phyloP scores from a whole-genome alignment of 768 basidiomycete species.

The Lactarius vividus region DNA sequence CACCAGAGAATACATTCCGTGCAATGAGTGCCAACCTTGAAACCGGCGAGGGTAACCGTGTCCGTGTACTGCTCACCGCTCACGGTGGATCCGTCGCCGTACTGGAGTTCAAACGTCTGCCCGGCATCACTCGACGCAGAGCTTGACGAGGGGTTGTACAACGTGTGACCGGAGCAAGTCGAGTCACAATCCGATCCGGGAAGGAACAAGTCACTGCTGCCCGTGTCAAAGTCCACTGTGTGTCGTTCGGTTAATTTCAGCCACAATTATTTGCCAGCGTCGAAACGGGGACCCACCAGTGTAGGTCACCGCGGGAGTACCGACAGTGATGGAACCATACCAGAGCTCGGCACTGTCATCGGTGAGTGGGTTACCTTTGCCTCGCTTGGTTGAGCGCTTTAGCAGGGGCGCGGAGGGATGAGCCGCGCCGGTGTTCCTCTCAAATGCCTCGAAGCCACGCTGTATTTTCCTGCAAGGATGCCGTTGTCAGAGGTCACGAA shows the following conservation, averaged over 20 bases:
- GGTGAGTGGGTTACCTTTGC: constrained; percentile 10
- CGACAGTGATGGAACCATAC: constrained; percentile 27
- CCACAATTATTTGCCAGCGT: too few species aligned
- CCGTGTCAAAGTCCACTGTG: constrained; percentile 42
- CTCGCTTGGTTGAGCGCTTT: not conserved
- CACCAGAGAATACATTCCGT: not conserved
- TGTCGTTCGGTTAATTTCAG: not conserved
- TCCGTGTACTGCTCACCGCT: constrained; percentile 43
- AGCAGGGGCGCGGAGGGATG: constrained; percentile 11
- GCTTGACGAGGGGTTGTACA: constrained; percentile 11
- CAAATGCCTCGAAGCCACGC: constrained; percentile 14
- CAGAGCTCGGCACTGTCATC: constrained; percentile 16
- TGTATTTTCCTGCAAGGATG: constrained; percentile 18
- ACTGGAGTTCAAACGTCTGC: constrained; percentile 36
- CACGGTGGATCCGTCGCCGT: constrained; percentile 41
- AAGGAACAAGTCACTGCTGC: constrained; percentile 37
- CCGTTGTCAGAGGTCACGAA: not conserved
- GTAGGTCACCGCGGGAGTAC: constrained; percentile 24
- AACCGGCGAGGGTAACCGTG: constrained; percentile 42
- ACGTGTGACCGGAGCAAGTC: constrained; percentile 31
- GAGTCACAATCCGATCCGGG: constrained; percentile 33
- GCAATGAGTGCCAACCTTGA: constrained; percentile 18
- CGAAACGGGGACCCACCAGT: not conserved
- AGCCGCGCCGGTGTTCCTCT: constrained; percentile 24
- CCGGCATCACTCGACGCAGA: constrained; percentile 29